Evolutionary conservation across 192 early-diverging fungal genomes (phyloP), one percentile per base, ranked within the genome.

Genomic region (Backusella morwellensis): DNA sequence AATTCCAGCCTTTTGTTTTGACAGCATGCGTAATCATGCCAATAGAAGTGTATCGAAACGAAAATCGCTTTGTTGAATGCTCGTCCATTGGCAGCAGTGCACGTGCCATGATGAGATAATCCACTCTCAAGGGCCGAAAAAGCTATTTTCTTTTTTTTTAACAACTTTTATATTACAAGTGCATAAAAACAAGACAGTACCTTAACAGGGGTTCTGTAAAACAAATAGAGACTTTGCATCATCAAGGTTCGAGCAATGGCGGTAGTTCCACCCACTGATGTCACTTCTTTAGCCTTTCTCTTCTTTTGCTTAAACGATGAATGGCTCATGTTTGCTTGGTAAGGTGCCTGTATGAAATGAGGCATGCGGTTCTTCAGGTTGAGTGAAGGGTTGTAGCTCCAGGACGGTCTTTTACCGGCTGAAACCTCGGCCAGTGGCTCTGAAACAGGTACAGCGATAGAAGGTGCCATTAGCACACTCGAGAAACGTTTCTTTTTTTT

Each of bases 31-130:
- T 76, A 34, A 94, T 82, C 90, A 94, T 92, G 3, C 93, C 93
- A 36, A 92, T 80, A 1, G 90, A 91, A 12, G 93, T 92, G 36
- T 88, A 88, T 7, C 89, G 89, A 75, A 94, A 87, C 1, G 81
- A 86, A 34, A 84, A 84, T 72, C 76, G 76, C 32, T 75, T 80
- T 38, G 68, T 21, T 1, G 72, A 76, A 23, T 26, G 52, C 9
- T 74, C 68, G 36, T 88, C 84, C 2, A 86, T 81, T 19, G 91
- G 93, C 76, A 93, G 89, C 41, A 92, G 73, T 11, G 92, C 91
- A 29, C 93, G 86, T 2, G 92, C 93, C 75, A 92, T 92, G n/a
- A 92, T 86, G 66, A 93, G 73, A 73, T 94, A 94, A 77, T 94
- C 93, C 6, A 94, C 91, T 9, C 93, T 85, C 77, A 94, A 82